Evolutionary conservation across 768 basidiomycete genomes (phyloP), one percentile per base, ranked within the genome.

Genomic region (Mycena alexandri): DNA sequence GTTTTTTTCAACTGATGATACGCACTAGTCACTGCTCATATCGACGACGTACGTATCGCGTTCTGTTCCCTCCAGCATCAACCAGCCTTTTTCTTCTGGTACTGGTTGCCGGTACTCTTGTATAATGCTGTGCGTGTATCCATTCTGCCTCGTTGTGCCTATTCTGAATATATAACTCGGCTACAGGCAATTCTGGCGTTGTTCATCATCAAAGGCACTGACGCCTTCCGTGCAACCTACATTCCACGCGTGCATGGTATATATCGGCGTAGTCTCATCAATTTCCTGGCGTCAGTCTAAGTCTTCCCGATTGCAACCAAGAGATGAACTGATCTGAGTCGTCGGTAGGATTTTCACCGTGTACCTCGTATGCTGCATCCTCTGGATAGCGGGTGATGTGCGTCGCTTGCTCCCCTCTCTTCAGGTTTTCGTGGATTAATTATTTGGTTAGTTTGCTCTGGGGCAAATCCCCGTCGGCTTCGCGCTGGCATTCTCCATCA

Each of bases 381-480:
- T 78, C 7, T 78, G 77, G 77, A 67, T 75, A 19, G 65, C 60
- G 14, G 63, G 68, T n/a, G 64, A 71, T 54, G 77, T 77, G 58
- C 62, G 75, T 55, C 33, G 19, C 24, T 34, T 21, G 2, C 36
- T 21, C 22, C 4, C 9, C 4, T 41, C 38, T 9, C 13, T 17
- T 17, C 25, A 33, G 43, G 9, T 42, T 33, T 17, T 12, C 25
- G n/a, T 21, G 24, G 29, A n/a, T 53, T 41, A 21, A 21, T 48
- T 24, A 22, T 24, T 10, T 21, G 21, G 21, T 17, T 25, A 78
- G 77, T 67, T 74, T 56, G 63, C 74, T 33, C 70, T 75, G 6
- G 71, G 66, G 19, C 74, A 77, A 43, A 73, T 75, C n/a, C 76
- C 75, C 22, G 74, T 75, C 19, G 67, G 69, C n/a, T 77, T 77